Base-by-base conservation (phyloP, 768 basidiomycete genomes). In the Cystobasidium tubakii region DNA sequence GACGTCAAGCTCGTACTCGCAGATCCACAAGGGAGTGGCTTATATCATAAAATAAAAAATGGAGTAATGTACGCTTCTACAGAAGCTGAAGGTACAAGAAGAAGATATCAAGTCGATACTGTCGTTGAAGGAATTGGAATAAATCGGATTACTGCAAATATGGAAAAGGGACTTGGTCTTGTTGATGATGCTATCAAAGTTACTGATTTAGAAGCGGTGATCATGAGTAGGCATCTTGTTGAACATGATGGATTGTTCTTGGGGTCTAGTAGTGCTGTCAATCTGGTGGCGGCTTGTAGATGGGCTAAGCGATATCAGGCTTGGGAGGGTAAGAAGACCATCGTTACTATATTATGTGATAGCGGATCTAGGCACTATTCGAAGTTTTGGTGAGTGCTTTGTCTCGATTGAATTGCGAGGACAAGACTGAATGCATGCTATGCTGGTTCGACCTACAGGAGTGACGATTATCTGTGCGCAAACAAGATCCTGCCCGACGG, bases 251-350 rank as follows among this genome's bases (percentile, higher is more conserved):
- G 96, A 0, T 83, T 99, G 31, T 98, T 94, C 82, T 84, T 98
- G 33, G 96, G 96, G 17, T 97, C 94, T 0, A 95, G 92, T 74
- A 94, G 91, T 78, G 95, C 96, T 0, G 94, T 92, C 80, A 99
- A 98, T 79, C 84, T 99, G 44, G 86, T 96, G n/a, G 90, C 95
- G 0, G 92, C 90, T 77, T 85, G 96, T 57, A 88, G 89, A 78
- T 83, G 94, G 19, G 88, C 86, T 86, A 39, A 76, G 74, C 66
- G 62, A 79, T 34, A 55, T 15, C 84, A 87, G 84, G 85, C 86
- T 15, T 89, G 88, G 88, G 83, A 83, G 33, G 84, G 85, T 4
- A 88, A 90, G 2, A 85, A 89, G 79, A 86, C 84, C 9, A 82
- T 97, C 27, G 91, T 92, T 29, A 99, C 95, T 0, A 87, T 98